Percentiles rank a stretch among this genome's conserved stretches.
Conservation (phyloP, 163 green algal genomes). For the Chlorella variabilis region DNA sequence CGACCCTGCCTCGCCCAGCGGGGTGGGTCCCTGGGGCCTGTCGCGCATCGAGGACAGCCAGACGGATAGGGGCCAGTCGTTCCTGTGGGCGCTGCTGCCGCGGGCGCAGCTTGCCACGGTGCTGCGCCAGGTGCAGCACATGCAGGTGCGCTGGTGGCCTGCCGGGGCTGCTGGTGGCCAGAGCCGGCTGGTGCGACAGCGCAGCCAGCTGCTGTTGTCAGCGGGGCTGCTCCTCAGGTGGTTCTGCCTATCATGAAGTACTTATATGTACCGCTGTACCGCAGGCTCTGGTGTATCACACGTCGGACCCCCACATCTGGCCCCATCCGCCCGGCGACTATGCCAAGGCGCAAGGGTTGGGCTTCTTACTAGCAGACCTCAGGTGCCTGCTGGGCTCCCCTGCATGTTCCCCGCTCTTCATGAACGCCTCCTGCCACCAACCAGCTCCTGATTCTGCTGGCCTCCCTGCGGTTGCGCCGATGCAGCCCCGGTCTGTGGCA, state of each 20-base stretch:
- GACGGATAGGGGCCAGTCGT: not conserved
- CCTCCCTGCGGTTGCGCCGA: not conserved
- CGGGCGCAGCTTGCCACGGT: not conserved
- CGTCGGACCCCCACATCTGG: not conserved
- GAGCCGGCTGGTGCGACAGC: no score
- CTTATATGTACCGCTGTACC: not conserved
- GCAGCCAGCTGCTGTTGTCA: no score
- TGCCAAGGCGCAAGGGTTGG: not conserved
- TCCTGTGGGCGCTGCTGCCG: conserved; percentile 9
- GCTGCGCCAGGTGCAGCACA: conserved; percentile 5
- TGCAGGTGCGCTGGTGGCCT: not conserved
- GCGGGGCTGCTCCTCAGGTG: no score
- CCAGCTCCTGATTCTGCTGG: no score
- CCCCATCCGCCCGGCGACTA: not conserved
- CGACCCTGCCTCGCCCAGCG: not conserved
- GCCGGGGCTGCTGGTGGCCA: not conserved
- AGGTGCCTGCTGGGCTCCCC: not conserved
- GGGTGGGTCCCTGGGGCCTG: not conserved
- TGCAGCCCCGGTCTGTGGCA: conserved; percentile 24
- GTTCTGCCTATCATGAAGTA: no score
- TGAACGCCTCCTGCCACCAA: no score
- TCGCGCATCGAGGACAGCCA: not conserved
- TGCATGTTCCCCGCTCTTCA: no score
- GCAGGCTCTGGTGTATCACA: conserved; percentile 15
- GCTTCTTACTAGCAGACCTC: not conserved